These are phyloP conservation scores for Lentinus tigrinus DNA, from an alignment of 768 basidiomycete species.

Conservation along the genomic window DNA sequence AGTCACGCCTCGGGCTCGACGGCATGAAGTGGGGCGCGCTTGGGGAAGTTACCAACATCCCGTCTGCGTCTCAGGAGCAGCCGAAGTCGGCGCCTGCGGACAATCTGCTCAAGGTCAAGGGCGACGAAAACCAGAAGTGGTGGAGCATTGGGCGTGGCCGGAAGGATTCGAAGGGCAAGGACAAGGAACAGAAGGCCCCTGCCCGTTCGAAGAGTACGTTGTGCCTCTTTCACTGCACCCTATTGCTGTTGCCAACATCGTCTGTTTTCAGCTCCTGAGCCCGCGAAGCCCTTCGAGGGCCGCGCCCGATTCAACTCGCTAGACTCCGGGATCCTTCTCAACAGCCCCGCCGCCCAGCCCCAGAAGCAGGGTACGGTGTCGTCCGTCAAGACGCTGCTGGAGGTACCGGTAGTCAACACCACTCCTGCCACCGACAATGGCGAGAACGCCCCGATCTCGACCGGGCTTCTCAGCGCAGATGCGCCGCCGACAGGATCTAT, in stretches of 20 bases:
- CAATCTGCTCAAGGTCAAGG: constrained; percentile 38
- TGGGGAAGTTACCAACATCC: constrained; percentile 60
- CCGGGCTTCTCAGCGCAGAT: constrained; percentile 20
- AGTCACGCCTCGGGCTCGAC: constrained; percentile 58
- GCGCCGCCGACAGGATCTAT: constrained; percentile 53
- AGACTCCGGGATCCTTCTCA: constrained; percentile 40
- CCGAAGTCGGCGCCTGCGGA: constrained; percentile 25
- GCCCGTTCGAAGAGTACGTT: constrained; percentile 44
- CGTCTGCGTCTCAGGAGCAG: constrained; percentile 28
- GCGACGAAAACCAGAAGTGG: constrained; percentile 63
- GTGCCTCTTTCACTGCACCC: too few species aligned
- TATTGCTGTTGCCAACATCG: neutral
- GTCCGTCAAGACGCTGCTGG: constrained; percentile 16
- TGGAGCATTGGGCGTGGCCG: constrained; percentile 79
- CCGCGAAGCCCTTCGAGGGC: constrained; percentile 30
- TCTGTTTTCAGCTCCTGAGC: constrained; percentile 44
- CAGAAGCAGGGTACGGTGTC: constrained; percentile 14
- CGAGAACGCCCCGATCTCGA: constrained; percentile 1
- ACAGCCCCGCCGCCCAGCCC: constrained; percentile 23
- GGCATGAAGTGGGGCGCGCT: constrained; percentile 54
- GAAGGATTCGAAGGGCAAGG: constrained; percentile 71
- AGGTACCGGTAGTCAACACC: constrained; percentile 8
- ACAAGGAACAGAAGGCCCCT: constrained; percentile 36
- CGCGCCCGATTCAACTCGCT: constrained; percentile 68
- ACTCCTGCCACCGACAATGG: neutral